Conservation (phyloP, 148 eudicot species). For the Heliamphora exappendiculata region DNA sequence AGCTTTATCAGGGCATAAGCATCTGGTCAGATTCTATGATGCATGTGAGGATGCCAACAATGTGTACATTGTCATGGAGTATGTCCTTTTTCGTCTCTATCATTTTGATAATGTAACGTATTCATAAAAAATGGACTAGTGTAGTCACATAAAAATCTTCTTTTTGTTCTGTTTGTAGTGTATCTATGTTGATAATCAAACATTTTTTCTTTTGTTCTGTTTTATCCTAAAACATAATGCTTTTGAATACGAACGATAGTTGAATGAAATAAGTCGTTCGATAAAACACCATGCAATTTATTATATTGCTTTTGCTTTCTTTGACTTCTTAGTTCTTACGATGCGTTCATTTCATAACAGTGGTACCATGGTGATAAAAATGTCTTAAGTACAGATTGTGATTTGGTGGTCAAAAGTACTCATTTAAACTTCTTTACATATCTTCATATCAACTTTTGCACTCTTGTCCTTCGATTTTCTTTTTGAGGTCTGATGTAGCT, state of each 20-base stretch:
- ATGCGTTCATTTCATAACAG: no score
- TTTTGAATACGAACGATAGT: background rate
- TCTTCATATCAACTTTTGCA: background rate
- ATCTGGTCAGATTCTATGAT: slow-evolving; percentile 75
- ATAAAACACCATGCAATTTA: no score
- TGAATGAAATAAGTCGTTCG: background rate
- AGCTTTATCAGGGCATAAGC: slow-evolving; percentile 77
- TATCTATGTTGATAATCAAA: no score
- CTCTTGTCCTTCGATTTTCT: background rate
- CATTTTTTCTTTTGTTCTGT: background rate
- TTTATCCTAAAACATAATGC: background rate
- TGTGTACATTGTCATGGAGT: slow-evolving; percentile 96
- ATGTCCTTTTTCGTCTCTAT: no score
- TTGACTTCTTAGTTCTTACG: background rate
- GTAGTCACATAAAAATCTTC: no score
- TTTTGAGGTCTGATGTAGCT: background rate
- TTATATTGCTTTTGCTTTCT: background rate
- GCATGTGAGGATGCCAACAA: slow-evolving; percentile 84
- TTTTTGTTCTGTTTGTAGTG: no score
- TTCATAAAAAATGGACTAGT: no score
- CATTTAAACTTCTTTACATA: no score
- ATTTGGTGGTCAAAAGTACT: no score
- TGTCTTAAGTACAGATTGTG: background rate
- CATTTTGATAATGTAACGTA: no score
- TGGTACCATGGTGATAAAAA: no score